Conservation (phyloP, 441 rosid species). For the Isatis lusitanica region DNA sequence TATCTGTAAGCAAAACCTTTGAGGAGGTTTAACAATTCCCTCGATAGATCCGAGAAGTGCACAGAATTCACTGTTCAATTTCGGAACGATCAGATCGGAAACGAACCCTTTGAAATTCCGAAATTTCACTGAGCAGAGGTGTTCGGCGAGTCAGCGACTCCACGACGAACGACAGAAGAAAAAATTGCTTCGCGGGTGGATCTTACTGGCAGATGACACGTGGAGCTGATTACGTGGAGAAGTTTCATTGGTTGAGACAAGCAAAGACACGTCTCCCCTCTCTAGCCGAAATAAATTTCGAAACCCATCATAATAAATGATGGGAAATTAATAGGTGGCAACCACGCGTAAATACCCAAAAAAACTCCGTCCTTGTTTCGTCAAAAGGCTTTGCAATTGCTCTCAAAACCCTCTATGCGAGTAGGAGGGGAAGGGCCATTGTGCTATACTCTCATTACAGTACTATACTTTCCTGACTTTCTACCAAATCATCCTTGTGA, state of each 20-base stretch:
- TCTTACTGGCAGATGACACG: conserved; percentile 26
- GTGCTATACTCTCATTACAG: neutral
- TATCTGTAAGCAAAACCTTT: conserved; percentile 17
- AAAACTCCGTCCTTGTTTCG: neutral
- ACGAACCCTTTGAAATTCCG: neutral
- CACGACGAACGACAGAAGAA: conserved; percentile 17
- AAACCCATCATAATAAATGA: neutral
- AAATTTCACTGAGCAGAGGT: neutral
- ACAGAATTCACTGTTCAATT: neutral
- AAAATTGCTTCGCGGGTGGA: neutral
- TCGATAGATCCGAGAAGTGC: neutral
- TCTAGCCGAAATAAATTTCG: neutral
- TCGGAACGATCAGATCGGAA: neutral
- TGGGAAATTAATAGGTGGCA: neutral
- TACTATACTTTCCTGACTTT: neutral
- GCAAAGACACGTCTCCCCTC: conserved; percentile 1
- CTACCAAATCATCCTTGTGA: conserved; percentile 21
- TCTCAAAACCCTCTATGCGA: neutral
- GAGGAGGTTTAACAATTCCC: neutral
- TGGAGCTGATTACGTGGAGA: neutral
- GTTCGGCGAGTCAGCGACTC: conserved; percentile 6
- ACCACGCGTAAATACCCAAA: neutral
- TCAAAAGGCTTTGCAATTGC: neutral
- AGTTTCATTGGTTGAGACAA: conserved; percentile 5
- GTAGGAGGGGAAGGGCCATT: neutral